phyloP scores from a whole-genome alignment of 1,284 basidiomycete genomes.

The Ganoderma meredithae region DNA sequence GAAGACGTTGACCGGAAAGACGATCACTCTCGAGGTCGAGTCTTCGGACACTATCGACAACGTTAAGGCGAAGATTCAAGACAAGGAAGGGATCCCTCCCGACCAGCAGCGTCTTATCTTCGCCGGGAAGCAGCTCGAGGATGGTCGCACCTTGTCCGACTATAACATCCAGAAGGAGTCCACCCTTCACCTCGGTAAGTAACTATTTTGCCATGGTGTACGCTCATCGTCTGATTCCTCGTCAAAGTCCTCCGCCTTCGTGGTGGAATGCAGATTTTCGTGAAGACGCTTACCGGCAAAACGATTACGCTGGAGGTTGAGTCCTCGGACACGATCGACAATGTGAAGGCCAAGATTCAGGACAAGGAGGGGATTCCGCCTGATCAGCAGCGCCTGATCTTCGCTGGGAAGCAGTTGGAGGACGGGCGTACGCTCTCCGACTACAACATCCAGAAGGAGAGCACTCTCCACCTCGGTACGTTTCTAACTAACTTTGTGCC shows the following conservation, averaged over 20 bases:
- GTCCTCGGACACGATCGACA: slow-evolving; percentile 80
- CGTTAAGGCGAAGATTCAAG: slow-evolving; percentile 86
- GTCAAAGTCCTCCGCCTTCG: slow-evolving; percentile 68
- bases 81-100: slow-evolving; percentile 84
- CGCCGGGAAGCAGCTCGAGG: slow-evolving; percentile 86
- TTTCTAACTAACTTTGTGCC: not conserved
- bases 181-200: slow-evolving; percentile 65
- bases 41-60: slow-evolving; percentile 92
- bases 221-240: slow-evolving; percentile 9
- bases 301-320: slow-evolving; percentile 84
- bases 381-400: slow-evolving; percentile 80
- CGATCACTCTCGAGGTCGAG: slow-evolving; percentile 94
- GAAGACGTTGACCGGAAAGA: slow-evolving; percentile 92
- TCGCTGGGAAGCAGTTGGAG: slow-evolving; percentile 80
- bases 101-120: slow-evolving; percentile 87
- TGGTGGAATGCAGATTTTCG: slow-evolving; percentile 82
- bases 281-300: slow-evolving; percentile 79
- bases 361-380: slow-evolving; percentile 80
- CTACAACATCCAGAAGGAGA: slow-evolving; percentile 44
- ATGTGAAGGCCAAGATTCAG: slow-evolving; percentile 78
- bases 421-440: slow-evolving; percentile 65
- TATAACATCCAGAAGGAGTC: slow-evolving; percentile 83
- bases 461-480: slow-evolving; percentile 41
- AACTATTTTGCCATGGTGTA: not conserved
- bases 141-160: slow-evolving; percentile 85